Percentiles rank a stretch among this genome's conserved stretches.
phyloP scores from a whole-genome alignment of 208 protist species.

The Leptomonas seymouri region DNA sequence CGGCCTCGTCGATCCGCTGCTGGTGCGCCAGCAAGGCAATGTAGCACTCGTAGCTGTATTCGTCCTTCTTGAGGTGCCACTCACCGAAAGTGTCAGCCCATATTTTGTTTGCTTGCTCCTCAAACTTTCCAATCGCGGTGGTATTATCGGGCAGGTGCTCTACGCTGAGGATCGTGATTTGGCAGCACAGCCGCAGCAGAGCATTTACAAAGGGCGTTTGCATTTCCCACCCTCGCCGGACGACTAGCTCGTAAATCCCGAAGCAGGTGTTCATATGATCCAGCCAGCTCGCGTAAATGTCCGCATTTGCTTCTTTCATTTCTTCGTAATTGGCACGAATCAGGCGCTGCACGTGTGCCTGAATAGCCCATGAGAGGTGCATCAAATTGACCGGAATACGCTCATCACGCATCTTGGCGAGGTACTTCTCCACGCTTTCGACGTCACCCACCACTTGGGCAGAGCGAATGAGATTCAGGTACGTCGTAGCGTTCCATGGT shows the following conservation, averaged over 20 bases:
- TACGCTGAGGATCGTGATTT: constrained; percentile 78
- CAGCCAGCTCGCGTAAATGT: constrained; percentile 57
- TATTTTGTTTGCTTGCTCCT: constrained; percentile 79
- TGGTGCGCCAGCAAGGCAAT: constrained; percentile 87
- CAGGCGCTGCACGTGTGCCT: constrained; percentile 78
- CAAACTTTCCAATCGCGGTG: constrained; percentile 63
- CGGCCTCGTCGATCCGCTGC: constrained; percentile 87
- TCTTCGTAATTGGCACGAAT: constrained; percentile 74
- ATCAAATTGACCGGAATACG: constrained; percentile 58
- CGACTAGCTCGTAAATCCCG: constrained; percentile 84
- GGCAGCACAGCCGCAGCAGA: constrained; percentile 82
- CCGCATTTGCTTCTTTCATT: constrained; percentile 58
- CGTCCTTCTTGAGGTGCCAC: constrained; percentile 79
- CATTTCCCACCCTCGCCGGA: constrained; percentile 80
- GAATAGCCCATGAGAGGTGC: constrained; percentile 83
- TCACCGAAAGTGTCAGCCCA: constrained; percentile 86
- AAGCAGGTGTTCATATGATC: constrained; percentile 82
- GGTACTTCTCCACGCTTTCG: constrained; percentile 68
- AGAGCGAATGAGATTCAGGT: constrained; percentile 83
- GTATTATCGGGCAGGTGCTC: constrained; percentile 69
- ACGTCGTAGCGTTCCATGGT: constrained; percentile 82
- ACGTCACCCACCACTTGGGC: constrained; percentile 87
- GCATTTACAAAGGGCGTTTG: constrained; percentile 81
- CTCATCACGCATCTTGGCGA: constrained; percentile 85
- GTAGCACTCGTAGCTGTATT: constrained; percentile 91